Conservation (phyloP, 2,329 filamentous ascomycete species). For the Arthrinium phaeospermum region DNA sequence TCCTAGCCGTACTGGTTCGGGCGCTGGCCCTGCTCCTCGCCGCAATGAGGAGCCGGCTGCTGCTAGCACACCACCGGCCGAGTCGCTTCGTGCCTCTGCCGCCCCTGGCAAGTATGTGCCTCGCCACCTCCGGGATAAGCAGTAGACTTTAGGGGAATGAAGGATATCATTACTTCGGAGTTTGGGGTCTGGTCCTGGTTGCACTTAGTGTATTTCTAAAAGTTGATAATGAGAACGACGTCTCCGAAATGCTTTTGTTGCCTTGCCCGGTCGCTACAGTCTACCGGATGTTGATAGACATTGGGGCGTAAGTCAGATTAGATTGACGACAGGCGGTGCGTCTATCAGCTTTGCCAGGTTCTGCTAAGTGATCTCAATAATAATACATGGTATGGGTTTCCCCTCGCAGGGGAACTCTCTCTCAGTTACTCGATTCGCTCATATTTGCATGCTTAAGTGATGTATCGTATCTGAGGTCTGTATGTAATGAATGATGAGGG, state of each 20-base stretch:
- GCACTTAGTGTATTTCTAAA: constrained; percentile 22
- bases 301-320: constrained; percentile 1
- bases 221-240: constrained; percentile 19
- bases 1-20: constrained; percentile 15
- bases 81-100: constrained; percentile 59
- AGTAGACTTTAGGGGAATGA: constrained; percentile 32
- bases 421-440: neutral
- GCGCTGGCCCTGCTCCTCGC: constrained; percentile 15
- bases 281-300: constrained; percentile 8
- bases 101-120: constrained; percentile 66
- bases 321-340: neutral
- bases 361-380: neutral
- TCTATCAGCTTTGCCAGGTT: constrained; percentile 16
- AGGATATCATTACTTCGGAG: constrained; percentile 37
- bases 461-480: neutral
- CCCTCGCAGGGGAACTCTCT: neutral
- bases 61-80: constrained; percentile 45
- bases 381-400: neutral
- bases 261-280: constrained; percentile 6
- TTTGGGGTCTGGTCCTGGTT: constrained; percentile 32
- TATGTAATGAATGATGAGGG: neutral
- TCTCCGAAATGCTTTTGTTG: constrained; percentile 15
- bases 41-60: neutral
- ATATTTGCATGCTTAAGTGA: neutral
- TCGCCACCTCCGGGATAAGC: constrained; percentile 46